Conservation (phyloP, 177 flowering plant genomes). For the Vitis hybrid region DNA sequence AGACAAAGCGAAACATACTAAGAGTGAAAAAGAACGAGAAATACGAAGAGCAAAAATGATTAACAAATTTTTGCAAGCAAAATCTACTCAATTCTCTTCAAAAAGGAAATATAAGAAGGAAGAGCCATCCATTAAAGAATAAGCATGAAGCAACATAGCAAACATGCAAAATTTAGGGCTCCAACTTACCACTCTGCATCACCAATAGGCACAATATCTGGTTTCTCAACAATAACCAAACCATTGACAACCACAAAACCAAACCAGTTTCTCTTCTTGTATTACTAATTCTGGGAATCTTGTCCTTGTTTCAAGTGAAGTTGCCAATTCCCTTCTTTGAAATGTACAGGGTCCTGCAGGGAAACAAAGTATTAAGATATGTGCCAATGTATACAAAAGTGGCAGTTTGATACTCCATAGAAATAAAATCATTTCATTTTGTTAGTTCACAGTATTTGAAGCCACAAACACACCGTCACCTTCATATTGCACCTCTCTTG, state of each 20-base stretch:
- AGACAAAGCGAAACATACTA: too few relatives aligned
- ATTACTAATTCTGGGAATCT: slow-evolving; percentile 95
- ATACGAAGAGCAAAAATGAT: too few relatives aligned
- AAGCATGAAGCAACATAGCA: too few relatives aligned
- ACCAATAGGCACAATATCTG: slow-evolving; percentile 52
- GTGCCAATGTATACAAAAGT: neutral
- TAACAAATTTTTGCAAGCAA: too few relatives aligned
- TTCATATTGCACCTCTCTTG: slow-evolving; percentile 71
- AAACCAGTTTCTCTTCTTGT: slow-evolving; percentile 96
- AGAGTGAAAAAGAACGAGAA: too few relatives aligned
- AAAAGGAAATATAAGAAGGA: too few relatives aligned
- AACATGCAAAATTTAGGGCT: too few relatives aligned
- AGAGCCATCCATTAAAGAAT: too few relatives aligned
- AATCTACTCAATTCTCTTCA: too few relatives aligned
- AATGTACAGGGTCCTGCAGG: slow-evolving; percentile 62
- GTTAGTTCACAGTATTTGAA: neutral
- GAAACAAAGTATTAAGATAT: neutral
- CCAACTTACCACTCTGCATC: slow-evolving; percentile 88
- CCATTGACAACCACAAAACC: slow-evolving; percentile 99
- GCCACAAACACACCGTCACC: slow-evolving; percentile 40
- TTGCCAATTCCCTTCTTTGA: slow-evolving; percentile 91
- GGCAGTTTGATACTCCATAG: too few relatives aligned
- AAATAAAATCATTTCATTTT: too few relatives aligned
- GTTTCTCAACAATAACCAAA: slow-evolving; percentile 81
- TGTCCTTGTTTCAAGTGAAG: slow-evolving; percentile 93